Base-by-base conservation (phyloP, 768 basidiomycete genomes). In the Pulveroboletus sp. region DNA sequence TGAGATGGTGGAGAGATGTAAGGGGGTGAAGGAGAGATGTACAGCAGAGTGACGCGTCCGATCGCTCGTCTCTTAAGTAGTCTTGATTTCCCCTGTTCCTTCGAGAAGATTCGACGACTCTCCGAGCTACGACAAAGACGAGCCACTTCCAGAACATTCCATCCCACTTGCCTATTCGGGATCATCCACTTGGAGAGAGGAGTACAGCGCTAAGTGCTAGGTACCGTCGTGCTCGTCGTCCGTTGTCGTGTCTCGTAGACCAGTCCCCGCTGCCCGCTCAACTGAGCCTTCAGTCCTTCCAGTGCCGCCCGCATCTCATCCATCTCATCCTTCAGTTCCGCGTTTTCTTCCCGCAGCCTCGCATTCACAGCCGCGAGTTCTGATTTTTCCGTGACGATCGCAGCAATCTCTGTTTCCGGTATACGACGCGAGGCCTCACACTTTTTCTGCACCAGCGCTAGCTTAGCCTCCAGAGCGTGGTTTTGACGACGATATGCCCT, bases 221-320 rank as follows among this genome's bases (percentile, higher is more conserved):
- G 40, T 46, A 37, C 43, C 13, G 24, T 35, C 31, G 58, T 50
- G 26, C 50, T 44, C 21, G 21, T 21, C 15, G 76, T 66, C 57
- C 77, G 77, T 36, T 71, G 65, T 46, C 76, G 71, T 5, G 77
- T 73, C 46, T 79, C 77, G 43, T 75, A 74, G 18, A 80, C 55
- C 37, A 76, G 57, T 4, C 72, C 73, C 5, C 62, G 69, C 41
- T 69, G 68, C 8, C 80, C 80, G 47, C 71, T 77, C 42, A 77
- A 67, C 57, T 82, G 78, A 42, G 73, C 76, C 56, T 78, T 84
- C 58, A 89, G 64, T 18, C 81, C 59, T 57, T 89, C 86, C 10
- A 89, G 73, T 76, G 85, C 87, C 21, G 80, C 83, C 50, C 75
- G 76, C 67, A 89, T 65, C 58, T 88, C 86, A 53, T 89, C 80